Conservation (phyloP, 2,329 filamentous ascomycete genomes). For the Stagonosporopsis tanaceti region DNA sequence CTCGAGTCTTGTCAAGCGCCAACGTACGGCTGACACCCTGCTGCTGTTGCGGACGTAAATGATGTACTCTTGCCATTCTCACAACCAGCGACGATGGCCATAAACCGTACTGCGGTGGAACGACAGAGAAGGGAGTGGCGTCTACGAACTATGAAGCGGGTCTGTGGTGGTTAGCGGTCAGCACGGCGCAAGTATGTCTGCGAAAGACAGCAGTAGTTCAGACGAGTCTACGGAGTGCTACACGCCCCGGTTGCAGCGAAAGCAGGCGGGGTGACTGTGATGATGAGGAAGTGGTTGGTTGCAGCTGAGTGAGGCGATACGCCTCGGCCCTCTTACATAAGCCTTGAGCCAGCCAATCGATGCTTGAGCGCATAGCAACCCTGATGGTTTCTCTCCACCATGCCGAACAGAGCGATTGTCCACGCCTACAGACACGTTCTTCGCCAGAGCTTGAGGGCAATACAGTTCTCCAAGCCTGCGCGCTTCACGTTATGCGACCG, state of each 20-base stretch:
- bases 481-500: slow-evolving; percentile 67
- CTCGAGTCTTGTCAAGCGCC: slow-evolving; percentile 33
- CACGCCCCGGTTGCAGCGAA: slow-evolving; percentile 30
- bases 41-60: slow-evolving; percentile 30
- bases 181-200: slow-evolving; percentile 26
- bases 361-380: slow-evolving; percentile 11
- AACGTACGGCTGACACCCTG: slow-evolving; percentile 28
- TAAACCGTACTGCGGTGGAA: slow-evolving; percentile 20
- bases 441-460: slow-evolving; percentile 70
- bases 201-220: slow-evolving; percentile 17
- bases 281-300: slow-evolving; percentile 13
- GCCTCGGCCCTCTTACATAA: slow-evolving; percentile 8
- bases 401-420: slow-evolving; percentile 58
- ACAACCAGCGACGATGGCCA: slow-evolving; percentile 19
- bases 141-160: slow-evolving; percentile 18
- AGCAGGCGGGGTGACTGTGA: slow-evolving; percentile 31
- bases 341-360: slow-evolving; percentile 10
- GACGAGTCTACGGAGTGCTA: slow-evolving; percentile 29
- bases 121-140: slow-evolving; percentile 11
- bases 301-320: slow-evolving; percentile 14
- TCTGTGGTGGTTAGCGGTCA: slow-evolving; percentile 25
- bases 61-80: slow-evolving; percentile 41
- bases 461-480: slow-evolving; percentile 74
- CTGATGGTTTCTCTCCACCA: slow-evolving; percentile 21
- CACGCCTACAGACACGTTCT: slow-evolving; percentile 76